Percentiles rank a stretch among this genome's conserved stretches.
phyloP scores from a whole-genome alignment of 345 rosid species.

The Gossypium australe region DNA sequence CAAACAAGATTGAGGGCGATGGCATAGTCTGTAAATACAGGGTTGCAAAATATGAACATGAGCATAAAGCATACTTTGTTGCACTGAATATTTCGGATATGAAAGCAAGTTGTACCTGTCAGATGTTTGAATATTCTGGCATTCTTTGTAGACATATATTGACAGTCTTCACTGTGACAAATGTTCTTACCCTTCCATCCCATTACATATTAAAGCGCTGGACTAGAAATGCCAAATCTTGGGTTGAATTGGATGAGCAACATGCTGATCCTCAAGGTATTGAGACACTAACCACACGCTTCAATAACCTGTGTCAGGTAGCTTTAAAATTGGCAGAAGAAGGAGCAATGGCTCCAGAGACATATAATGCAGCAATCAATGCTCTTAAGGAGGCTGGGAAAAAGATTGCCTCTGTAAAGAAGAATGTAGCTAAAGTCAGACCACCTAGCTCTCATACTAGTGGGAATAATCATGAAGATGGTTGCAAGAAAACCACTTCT shows the following conservation, averaged over 20 bases:
- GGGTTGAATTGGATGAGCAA: conserved; percentile 38
- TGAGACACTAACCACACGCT: conserved; percentile 44
- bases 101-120: conserved; percentile 60
- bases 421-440: conserved; percentile 35
- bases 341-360: conserved; percentile 50
- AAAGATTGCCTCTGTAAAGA: conserved; percentile 39
- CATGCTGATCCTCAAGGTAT: conserved; percentile 28
- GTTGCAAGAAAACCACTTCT: conserved; percentile 29
- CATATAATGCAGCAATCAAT: conserved; percentile 41
- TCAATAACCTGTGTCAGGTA: conserved; percentile 49
- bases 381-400: conserved; percentile 43
- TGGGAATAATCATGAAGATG: conserved; percentile 38
- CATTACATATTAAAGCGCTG: conserved; percentile 56
- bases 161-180: conserved; percentile 61
- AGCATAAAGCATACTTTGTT: conserved; percentile 51
- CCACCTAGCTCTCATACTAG: conserved; percentile 34
- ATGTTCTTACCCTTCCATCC: conserved; percentile 55
- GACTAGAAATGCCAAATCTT: conserved; percentile 55
- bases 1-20: conserved; percentile 51
- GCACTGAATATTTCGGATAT: conserved; percentile 35
- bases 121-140: conserved; percentile 64
- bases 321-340: conserved; percentile 54
- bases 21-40: conserved; percentile 36
- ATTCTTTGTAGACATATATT: conserved; percentile 56
- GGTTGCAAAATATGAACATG: conserved; percentile 57